Base-by-base conservation (phyloP, 2,329 filamentous ascomycete genomes). In the Exophiala aquamarina region DNA sequence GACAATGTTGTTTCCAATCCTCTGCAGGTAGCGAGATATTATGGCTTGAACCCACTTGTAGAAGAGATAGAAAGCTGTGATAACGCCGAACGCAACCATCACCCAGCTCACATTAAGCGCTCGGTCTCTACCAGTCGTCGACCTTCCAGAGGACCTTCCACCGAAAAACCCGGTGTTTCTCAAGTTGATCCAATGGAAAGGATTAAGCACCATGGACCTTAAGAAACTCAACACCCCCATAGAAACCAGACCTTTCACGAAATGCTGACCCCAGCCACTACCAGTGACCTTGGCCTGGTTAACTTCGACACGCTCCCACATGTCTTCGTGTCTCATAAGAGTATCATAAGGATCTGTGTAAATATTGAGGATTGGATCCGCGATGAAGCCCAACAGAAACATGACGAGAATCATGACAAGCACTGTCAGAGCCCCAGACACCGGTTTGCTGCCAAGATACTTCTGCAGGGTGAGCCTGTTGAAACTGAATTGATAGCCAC, bases 281-380 rank as follows among this genome's bases (percentile, higher is more conserved):
- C 50, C 28, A 14, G 36, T 49, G 15, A 42, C 47, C 6, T 45
- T 41, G 9, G 42, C 40, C 7, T 47, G 23, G 4, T 49, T 50
- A 26, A 58, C 47, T 23, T 49, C 42, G 21, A 57, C 43, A 5
- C 52, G 44, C 21, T 52, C 44, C 57, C 57, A 59, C 13, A 58
- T 42, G 28, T 78, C 76, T 26, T 71, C 65, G 40, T 56, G 33
- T 6, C 56, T 55, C 4, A 55, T 41, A 20, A 86, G 72, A 9
- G 80, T 81, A 41, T 83, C 81, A 46, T 82, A 69, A 0, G 90
- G 90, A 62, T 95, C 89, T 44, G 92, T 70, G 73, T 92, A 95
- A 20, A 95, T 71, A 59, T 90, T 88, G 66, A 97, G 85, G 50
- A 97, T 89, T 1, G 91, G 91, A 67, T 97, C 91, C 50, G 91